Conservation (phyloP, 179 eudicot species). For the Beta macrorhiza region DNA sequence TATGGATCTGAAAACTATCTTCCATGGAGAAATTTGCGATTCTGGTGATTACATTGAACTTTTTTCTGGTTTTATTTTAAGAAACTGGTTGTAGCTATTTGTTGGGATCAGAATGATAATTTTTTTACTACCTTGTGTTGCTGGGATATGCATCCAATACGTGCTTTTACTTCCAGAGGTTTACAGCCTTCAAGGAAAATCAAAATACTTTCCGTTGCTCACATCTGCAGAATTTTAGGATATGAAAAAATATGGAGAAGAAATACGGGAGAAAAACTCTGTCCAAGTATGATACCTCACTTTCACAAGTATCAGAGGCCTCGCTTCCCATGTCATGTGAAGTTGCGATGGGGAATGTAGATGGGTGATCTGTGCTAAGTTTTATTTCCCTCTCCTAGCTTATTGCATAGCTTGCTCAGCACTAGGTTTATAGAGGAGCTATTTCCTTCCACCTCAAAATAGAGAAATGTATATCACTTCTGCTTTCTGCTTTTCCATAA, state of each 20-base stretch:
- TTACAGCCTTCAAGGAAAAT: conserved; percentile 9
- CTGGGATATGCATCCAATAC: background rate
- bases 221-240: background rate
- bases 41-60: conserved; percentile 51
- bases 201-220: background rate
- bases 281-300: background rate
- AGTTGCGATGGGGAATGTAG: background rate
- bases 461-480: background rate
- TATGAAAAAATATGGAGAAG: background rate
- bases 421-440: background rate
- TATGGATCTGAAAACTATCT: conserved; percentile 65
- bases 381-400: background rate
- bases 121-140: background rate
- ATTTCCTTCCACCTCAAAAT: background rate
- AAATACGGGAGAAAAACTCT: background rate
- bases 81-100: conserved; percentile 1
- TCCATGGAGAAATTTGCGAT: conserved; percentile 90
- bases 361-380: background rate
- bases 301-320: background rate
- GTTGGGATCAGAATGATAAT: background rate
- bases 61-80: background rate
- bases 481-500: background rate
- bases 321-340: background rate
- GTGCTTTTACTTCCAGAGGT: background rate
- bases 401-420: background rate